A percentile compares a stretch with the other conserved stretches of the same genome.
Conservation (phyloP, 1,284 basidiomycete species). For the Trichosporon coremiiforme region DNA sequence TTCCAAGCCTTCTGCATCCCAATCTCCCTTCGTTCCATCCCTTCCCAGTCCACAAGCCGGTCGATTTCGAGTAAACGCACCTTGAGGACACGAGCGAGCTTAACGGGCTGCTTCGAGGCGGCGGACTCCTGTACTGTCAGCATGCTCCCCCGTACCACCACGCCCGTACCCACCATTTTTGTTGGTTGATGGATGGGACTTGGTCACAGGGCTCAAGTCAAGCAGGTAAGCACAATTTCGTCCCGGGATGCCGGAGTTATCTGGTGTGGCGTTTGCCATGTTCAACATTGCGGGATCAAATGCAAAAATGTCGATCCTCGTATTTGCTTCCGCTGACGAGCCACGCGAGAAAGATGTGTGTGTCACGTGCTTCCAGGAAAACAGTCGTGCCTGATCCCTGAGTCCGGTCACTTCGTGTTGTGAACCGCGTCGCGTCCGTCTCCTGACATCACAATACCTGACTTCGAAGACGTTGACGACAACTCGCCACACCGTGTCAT, state of each 20-base stretch:
- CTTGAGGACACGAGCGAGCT: slow-evolving; percentile 90
- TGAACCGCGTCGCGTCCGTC: slow-evolving; percentile 16
- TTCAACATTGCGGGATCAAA: background rate
- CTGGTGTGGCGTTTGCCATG: background rate
- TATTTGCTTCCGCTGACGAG: background rate
- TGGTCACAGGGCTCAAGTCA: slow-evolving; percentile 15
- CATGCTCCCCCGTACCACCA: background rate
- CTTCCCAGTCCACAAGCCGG: background rate
- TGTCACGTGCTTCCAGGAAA: background rate
- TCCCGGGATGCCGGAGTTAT: background rate
- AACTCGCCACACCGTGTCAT: background rate
- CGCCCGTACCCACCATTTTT: slow-evolving; percentile 43
- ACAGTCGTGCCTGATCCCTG: slow-evolving; percentile 13
- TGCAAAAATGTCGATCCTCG: background rate
- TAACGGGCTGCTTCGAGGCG: slow-evolving; percentile 73
- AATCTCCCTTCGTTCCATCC: background rate
- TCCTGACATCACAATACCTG: background rate
- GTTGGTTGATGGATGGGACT: slow-evolving; percentile 37
- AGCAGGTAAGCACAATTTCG: slow-evolving; percentile 18
- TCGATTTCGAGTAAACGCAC: slow-evolving; percentile 27
- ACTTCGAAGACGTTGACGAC: background rate
- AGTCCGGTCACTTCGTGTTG: slow-evolving; percentile 15
- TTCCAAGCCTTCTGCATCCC: background rate
- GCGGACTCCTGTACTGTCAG: slow-evolving; percentile 63
- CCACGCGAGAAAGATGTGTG: background rate